Base-by-base conservation (phyloP, 768 basidiomycete species). In the Mycena sanguinolenta region DNA sequence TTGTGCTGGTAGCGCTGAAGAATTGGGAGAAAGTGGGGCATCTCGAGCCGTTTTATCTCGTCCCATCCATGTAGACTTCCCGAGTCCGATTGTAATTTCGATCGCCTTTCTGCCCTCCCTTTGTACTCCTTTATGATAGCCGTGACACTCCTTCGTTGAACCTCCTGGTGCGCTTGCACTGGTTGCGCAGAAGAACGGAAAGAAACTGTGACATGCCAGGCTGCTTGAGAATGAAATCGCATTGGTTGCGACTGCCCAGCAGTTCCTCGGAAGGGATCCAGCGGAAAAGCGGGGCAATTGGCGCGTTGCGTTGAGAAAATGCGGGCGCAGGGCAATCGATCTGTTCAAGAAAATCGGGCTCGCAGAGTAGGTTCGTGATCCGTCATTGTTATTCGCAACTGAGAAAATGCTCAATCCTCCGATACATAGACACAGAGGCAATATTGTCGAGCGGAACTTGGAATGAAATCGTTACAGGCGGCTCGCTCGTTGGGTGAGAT, bases 401-500 rank as follows among this genome's bases (percentile, higher is more conserved):
- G 28, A 30, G 32, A 27, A 2, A 44, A 14, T 19, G 49, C n/a
- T 38, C 6, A 52, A 70, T 70, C 63, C 64, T 17, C n/a, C n/a
- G n/a, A n/a, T n/a, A n/a, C n/a, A n/a, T n/a, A n/a, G n/a, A 66
- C 49, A 58, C 80, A 98, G 97, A 73, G 90, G 95, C 65, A 91
- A 99, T 78, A 98, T 99, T 76, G 30, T 95, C 82, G 97, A 98
- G 87, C 99, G n/a, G n/a, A 97, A 99, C 81, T 83, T 99, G 86
- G 93, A n/a, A 86, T 2, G 98, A 99, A 84, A 99, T 98, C 9
- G 93, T 92, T 76, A 97, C 95, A 83, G 97, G 97, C 34, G 98
- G n/a, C n/a, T n/a, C n/a, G 98, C 2, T 98, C 98, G 0, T 99
- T 98, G 85, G 81, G 88, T 53, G 97, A 99, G 84, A 95, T 99